Evolutionary conservation across 2,329 filamentous ascomycete species (phyloP).

Genomic region (Ophiostoma novo-ulmi): DNA sequence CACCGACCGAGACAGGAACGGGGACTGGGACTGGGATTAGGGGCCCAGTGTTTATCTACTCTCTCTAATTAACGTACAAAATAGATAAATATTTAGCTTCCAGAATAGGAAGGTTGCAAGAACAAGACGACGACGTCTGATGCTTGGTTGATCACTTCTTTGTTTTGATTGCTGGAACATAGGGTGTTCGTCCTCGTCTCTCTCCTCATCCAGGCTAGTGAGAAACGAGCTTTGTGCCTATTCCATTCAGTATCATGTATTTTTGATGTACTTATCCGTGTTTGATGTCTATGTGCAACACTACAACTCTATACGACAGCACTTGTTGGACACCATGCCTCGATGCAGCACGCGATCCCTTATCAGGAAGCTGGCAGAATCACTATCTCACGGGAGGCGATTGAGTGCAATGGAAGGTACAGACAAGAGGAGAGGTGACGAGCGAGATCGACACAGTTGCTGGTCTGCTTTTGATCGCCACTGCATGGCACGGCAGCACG

Average conservation of each 20-base stretch:
- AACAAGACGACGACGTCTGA: not conserved
- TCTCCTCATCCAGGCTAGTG: not conserved
- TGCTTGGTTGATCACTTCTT: not conserved
- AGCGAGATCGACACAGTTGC: not conserved
- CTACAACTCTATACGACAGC: not conserved
- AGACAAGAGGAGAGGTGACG: not conserved
- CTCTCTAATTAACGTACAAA: not conserved
- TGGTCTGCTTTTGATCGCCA: not conserved
- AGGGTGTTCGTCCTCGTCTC: not conserved
- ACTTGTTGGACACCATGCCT: not conserved
- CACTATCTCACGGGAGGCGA: not conserved
- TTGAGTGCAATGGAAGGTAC: not conserved
- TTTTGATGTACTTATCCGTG: not conserved
- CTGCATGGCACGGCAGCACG: not conserved
- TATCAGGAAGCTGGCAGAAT: not conserved
- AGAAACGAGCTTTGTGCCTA: not conserved
- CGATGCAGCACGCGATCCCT: not conserved
- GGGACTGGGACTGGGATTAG: not conserved
- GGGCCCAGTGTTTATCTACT: not conserved
- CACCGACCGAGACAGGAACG: not conserved
- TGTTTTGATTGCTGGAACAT: not conserved
- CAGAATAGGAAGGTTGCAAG: conserved; percentile 5
- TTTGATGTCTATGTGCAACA: not conserved
- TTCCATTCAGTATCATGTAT: not conserved
- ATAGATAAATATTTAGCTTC: not conserved